Percentiles rank a stretch among this genome's conserved stretches.
Conservation (phyloP, 2,329 filamentous ascomycete species). For the Diplodia intermedia region DNA sequence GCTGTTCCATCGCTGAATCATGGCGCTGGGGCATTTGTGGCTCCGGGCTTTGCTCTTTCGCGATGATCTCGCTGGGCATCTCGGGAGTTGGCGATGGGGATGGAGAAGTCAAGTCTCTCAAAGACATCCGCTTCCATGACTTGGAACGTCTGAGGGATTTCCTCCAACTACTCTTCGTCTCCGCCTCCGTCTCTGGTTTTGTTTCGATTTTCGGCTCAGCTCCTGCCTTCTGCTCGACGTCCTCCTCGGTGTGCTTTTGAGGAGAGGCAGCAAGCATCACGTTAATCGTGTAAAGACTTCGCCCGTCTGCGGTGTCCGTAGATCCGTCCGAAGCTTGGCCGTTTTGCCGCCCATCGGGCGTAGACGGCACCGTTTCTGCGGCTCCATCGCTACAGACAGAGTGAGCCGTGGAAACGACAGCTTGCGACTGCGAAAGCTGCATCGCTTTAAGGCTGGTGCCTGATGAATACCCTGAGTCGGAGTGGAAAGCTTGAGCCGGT, state of each 20-base stretch:
- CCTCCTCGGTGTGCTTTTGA: not conserved
- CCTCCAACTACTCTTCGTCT: not conserved
- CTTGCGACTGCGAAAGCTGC: not conserved
- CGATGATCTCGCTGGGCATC: not conserved
- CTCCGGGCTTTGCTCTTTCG: constrained; percentile 2
- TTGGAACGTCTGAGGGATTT: constrained; percentile 23
- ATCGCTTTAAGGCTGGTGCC: constrained; percentile 40
- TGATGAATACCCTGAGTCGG: constrained; percentile 52
- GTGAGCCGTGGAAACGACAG: not conserved
- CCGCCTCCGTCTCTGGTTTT: constrained; percentile 6
- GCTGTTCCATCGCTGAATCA: constrained; percentile 23
- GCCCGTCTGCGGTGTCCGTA: constrained; percentile 2
- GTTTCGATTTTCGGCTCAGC: not conserved
- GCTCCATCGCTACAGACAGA: not conserved
- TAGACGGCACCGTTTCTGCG: not conserved
- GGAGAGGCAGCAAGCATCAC: not conserved
- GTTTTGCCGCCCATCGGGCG: constrained; percentile 3
- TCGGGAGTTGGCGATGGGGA: constrained; percentile 7
- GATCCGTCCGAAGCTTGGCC: not conserved
- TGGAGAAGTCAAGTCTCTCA: not conserved
- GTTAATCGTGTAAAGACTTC: constrained; percentile 12
- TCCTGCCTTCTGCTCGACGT: not conserved
- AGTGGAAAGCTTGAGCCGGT: constrained; percentile 36
- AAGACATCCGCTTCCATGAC: constrained; percentile 27
- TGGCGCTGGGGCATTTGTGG: constrained; percentile 17